A percentile compares a stretch with the other conserved stretches of the same genome.
These are phyloP conservation scores for Populus davidiana DNA, from an alignment of 345 rosid genomes.

Conservation along the genomic window DNA sequence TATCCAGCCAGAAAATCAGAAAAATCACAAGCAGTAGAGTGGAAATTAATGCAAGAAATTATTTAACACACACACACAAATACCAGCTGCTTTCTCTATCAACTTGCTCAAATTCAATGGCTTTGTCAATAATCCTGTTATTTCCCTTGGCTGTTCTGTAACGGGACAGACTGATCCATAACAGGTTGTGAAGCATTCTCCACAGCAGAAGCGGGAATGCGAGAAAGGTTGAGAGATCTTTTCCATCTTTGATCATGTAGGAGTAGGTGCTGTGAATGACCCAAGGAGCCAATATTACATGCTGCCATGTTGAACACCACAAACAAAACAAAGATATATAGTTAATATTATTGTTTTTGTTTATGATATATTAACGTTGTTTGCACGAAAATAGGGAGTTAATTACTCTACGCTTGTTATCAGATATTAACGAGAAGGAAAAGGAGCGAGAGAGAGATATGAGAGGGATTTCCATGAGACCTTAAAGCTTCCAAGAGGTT, in stretches of 20 bases:
- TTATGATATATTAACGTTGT: no score
- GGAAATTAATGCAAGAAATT: no score
- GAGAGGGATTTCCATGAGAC: conserved; percentile 7
- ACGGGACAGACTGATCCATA: conserved; percentile 66
- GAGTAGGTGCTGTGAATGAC: conserved; percentile 29
- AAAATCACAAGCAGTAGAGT: background rate
- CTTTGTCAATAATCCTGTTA: conserved; percentile 55
- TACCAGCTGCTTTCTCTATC: conserved; percentile 63
- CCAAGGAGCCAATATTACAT: conserved; percentile 51
- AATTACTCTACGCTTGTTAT: background rate
- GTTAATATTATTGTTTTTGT: no score
- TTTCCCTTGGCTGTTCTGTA: conserved; percentile 56
- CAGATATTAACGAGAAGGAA: background rate
- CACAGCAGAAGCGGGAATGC: conserved; percentile 41
- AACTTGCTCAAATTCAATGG: conserved; percentile 74
- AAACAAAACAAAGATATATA: background rate
- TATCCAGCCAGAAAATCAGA: background rate
- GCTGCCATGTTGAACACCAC: conserved; percentile 20
- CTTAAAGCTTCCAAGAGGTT: conserved; percentile 58
- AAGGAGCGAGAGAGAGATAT: background rate
- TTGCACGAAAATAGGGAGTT: no score
- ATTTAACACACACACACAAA: background rate
- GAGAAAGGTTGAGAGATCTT: conserved; percentile 32
- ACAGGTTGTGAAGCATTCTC: conserved; percentile 64
- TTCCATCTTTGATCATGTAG: conserved; percentile 21